Evolutionary conservation across 208 protist species (phyloP), one percentile per base, ranked within the genome.

Genomic region (Leishmania amazonensis): DNA sequence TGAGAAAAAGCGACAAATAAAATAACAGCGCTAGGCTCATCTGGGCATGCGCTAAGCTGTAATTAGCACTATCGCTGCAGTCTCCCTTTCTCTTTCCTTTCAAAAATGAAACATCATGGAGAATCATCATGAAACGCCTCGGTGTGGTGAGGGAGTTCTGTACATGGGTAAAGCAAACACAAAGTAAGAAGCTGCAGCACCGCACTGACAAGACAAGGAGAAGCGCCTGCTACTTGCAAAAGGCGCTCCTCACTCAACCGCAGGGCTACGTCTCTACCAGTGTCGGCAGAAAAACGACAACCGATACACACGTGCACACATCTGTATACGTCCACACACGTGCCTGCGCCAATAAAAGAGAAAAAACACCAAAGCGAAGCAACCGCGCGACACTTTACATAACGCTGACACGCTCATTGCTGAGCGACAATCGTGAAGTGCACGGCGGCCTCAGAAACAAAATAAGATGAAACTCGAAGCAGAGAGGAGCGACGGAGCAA

Each of bases 221-320:
- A 11, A 75, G 13, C 71, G 6, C 6, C 47, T 40, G 1, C 31
- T 42, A 11, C 11, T 15, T 58, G 24, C 73, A 1, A 45, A 45
- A 62, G 8, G n/a, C n/a, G 1, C 0, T 62, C 35, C 35, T 38
- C 24, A 17, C 15, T 21, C 28, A 57, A 9, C 13, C 40, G 47
- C 71, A 75, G 71, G 71, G 28, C 45, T 75, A 7, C 68, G 21
- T 7, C 64, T 73, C 47, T 40, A 24, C n/a, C 24, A n/a, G 40
- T 40, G 28, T 40, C 28, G 28, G 15, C 9, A 40, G 24, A 40
- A n/a, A 31, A 40, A 49, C 24, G 47, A 9, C 8, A 28, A 60
- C 49, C 13, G 38, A 84, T 70, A 81, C 67, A 81, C 72, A 49
- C 76, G 31, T 65, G 53, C 73, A 57, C 47, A 40, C 28, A 35